phyloP scores from a whole-genome alignment of 352 stramenopile species.

The Peronosclerospora sorghi region DNA sequence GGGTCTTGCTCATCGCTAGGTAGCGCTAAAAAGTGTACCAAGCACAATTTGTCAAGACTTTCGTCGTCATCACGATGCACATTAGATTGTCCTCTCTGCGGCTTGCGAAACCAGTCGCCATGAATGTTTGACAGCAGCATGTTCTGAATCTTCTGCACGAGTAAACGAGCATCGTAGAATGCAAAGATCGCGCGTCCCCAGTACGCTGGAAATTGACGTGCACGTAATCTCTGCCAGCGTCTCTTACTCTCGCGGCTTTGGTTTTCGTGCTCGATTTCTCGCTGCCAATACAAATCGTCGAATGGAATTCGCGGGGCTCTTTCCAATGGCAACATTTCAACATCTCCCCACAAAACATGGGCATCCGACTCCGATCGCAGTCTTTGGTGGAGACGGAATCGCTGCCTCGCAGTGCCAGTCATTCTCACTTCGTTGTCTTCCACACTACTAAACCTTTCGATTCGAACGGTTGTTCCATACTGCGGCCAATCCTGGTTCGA shows the following conservation, averaged over 20 bases:
- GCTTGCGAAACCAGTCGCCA: constrained; percentile 56
- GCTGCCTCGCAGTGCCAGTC: constrained; percentile 55
- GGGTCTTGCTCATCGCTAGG: constrained; percentile 42
- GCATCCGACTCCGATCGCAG: constrained; percentile 8
- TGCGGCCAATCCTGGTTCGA: constrained; percentile 37
- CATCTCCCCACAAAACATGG: constrained; percentile 17
- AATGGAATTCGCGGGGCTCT: constrained; percentile 36
- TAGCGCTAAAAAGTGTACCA: constrained; percentile 24
- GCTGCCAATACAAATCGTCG: constrained; percentile 7
- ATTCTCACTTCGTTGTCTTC: constrained; percentile 28
- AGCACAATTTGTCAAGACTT: constrained; percentile 8
- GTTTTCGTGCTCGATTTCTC: not conserved
- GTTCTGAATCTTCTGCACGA: constrained; percentile 57
- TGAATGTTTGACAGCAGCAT: constrained; percentile 63
- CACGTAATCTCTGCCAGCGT: constrained; percentile 8
- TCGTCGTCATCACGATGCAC: constrained; percentile 2
- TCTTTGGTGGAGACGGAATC: constrained; percentile 36
- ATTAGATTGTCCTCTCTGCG: constrained; percentile 4
- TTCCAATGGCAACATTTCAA: constrained; percentile 56
- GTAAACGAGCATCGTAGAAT: constrained; percentile 42
- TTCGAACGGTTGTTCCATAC: constrained; percentile 58
- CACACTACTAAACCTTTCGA: constrained; percentile 55
- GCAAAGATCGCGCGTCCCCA: constrained; percentile 35
- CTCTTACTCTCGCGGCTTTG: constrained; percentile 1
- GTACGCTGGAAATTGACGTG: constrained; percentile 33